These are phyloP conservation scores for Oryza meridionalis DNA, from an alignment of 176 grass and related monocot species.

Conservation along the genomic window DNA sequence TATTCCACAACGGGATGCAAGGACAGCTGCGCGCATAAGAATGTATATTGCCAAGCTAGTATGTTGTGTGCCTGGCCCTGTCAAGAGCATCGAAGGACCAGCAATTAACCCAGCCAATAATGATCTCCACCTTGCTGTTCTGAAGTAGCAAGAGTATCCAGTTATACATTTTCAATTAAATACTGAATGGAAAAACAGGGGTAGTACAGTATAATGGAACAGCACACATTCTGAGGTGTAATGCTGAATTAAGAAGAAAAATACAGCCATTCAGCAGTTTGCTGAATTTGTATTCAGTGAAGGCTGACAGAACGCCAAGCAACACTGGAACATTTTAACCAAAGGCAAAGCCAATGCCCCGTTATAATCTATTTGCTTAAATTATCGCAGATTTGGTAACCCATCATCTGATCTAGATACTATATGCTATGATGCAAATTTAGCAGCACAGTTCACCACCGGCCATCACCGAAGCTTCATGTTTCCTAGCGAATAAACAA, in stretches of 20 bases:
- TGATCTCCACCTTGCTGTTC: conserved; percentile 92
- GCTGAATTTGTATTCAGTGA: conserved; percentile 2
- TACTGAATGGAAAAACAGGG: neutral
- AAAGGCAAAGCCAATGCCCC: neutral
- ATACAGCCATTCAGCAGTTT: neutral
- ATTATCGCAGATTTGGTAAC: neutral
- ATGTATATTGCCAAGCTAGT: conserved; percentile 95
- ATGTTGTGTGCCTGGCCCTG: conserved; percentile 86
- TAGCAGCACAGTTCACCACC: neutral
- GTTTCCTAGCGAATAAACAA: neutral
- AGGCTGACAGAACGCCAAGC: neutral
- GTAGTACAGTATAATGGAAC: neutral
- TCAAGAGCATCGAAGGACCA: conserved; percentile 95
- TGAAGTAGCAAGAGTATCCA: conserved; percentile 57
- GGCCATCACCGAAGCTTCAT: neutral
- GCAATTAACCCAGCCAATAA: conserved; percentile 85
- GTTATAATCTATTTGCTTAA: conserved; percentile 9
- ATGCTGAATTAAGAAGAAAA: neutral
- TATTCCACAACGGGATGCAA: conserved; percentile 93
- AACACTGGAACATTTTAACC: neutral
- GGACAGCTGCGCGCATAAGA: conserved; percentile 84
- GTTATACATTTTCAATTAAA: conserved; percentile 30
- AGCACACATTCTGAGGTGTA: neutral
- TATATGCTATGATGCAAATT: conserved; percentile 29
- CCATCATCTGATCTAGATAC: neutral